Evolutionary conservation across 495 filamentous ascomycete species (phyloP).

Genomic region (Parathielavia appendiculata): DNA sequence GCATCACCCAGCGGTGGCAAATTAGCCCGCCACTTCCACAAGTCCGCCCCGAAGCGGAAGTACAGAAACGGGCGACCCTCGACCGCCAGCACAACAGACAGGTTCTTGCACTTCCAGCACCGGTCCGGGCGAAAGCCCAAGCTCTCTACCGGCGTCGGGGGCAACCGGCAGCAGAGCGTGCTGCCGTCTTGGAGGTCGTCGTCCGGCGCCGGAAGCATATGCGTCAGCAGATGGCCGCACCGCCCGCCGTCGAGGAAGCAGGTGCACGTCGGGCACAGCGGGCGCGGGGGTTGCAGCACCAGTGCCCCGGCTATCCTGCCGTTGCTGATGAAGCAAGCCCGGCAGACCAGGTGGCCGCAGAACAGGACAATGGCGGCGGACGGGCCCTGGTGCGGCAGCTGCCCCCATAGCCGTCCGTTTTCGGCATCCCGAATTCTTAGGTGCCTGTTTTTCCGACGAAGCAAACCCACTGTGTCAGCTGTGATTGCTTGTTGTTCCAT

Average conservation of each 20-base stretch:
- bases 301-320: neutral
- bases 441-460: neutral
- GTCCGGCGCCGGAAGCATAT: neutral
- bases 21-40: neutral
- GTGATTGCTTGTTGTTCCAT: no score
- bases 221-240: neutral
- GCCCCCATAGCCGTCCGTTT: neutral
- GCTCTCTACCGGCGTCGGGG: no score
- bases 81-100: neutral
- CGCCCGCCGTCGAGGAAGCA: neutral
- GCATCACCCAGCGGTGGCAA: no score
- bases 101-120: neutral
- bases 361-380: neutral
- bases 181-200: neutral
- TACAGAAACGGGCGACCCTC: neutral
- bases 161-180: no score
- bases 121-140: neutral
- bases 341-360: neutral
- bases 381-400: neutral
- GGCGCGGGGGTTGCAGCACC: no score
- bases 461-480: no score
- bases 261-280: neutral
- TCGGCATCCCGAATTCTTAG: neutral
- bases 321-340: neutral
- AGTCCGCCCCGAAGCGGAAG: neutral